Conservation (phyloP, 1,139 yeast genomes). For the Debaryomyces udenii region DNA sequence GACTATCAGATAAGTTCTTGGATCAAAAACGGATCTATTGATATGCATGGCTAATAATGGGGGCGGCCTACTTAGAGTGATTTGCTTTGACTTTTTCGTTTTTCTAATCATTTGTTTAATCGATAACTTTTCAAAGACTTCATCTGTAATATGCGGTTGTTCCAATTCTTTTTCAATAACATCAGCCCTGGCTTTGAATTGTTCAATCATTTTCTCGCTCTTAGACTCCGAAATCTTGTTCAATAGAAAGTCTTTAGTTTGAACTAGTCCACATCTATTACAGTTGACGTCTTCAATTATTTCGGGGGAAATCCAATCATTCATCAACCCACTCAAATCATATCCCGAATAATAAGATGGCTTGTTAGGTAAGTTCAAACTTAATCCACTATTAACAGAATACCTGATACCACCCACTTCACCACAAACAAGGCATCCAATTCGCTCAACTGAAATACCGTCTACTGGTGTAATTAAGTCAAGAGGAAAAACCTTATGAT, state of each 20-base stretch:
- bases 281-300: constrained; percentile 91
- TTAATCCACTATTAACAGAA: constrained; percentile 79
- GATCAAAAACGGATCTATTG: constrained; percentile 90
- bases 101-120: constrained; percentile 76
- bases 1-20: constrained; percentile 77
- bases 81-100: constrained; percentile 82
- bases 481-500: constrained; percentile 51
- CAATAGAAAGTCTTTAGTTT: constrained; percentile 55
- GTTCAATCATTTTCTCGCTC: constrained; percentile 43
- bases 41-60: constrained; percentile 83
- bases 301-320: constrained; percentile 79
- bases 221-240: constrained; percentile 40
- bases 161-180: constrained; percentile 60
- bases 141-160: constrained; percentile 76
- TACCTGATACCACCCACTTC: constrained; percentile 90
- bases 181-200: constrained; percentile 53
- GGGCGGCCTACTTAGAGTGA: constrained; percentile 79
- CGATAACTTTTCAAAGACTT: constrained; percentile 70
- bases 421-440: constrained; percentile 87
- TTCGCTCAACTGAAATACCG: constrained; percentile 82
- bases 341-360: constrained; percentile 41
- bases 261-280: constrained; percentile 80
- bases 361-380: constrained; percentile 60
- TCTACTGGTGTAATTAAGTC: constrained; percentile 84
- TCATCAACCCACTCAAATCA: constrained; percentile 59